phyloP scores from a whole-genome alignment of 2,329 filamentous ascomycete genomes.

The Curvularia lunata region DNA sequence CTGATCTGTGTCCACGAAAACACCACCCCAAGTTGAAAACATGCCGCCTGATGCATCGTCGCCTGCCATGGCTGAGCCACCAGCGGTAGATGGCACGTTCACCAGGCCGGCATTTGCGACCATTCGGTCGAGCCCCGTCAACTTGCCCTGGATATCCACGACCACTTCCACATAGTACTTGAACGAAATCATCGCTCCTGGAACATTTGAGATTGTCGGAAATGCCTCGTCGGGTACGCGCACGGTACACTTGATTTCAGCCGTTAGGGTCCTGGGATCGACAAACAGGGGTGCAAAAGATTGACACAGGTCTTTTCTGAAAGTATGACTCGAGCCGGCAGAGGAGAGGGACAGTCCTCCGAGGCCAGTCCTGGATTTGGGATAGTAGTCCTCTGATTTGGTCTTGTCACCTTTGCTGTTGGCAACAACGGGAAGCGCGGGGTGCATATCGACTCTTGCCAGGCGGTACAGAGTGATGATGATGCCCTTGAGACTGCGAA shows the following conservation, averaged over 20 bases:
- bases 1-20: constrained; percentile 85
- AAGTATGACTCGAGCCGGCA: constrained; percentile 86
- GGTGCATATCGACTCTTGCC: constrained; percentile 84
- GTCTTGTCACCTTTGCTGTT: constrained; percentile 70
- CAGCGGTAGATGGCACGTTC: constrained; percentile 52
- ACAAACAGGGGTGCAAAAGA: constrained; percentile 87
- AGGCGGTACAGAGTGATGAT: constrained; percentile 92
- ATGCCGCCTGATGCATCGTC: constrained; percentile 54
- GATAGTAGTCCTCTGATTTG: constrained; percentile 84
- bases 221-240: constrained; percentile 89
- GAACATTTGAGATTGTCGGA: constrained; percentile 87
- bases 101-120: constrained; percentile 63
- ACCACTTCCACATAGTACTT: constrained; percentile 93
- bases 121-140: constrained; percentile 75
- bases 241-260: constrained; percentile 81
- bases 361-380: constrained; percentile 83
- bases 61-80: constrained; percentile 42
- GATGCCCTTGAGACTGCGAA: constrained; percentile 90
- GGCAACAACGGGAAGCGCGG: constrained; percentile 65
- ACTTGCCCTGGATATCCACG: constrained; percentile 86
- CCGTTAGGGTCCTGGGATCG: constrained; percentile 77
- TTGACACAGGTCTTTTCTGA: constrained; percentile 92
- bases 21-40: constrained; percentile 64
- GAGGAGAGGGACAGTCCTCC: constrained; percentile 86
- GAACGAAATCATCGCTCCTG: constrained; percentile 93